Conservation (phyloP, 1,284 basidiomycete species). For the Cutaneotrichosporon daszewskae region DNA sequence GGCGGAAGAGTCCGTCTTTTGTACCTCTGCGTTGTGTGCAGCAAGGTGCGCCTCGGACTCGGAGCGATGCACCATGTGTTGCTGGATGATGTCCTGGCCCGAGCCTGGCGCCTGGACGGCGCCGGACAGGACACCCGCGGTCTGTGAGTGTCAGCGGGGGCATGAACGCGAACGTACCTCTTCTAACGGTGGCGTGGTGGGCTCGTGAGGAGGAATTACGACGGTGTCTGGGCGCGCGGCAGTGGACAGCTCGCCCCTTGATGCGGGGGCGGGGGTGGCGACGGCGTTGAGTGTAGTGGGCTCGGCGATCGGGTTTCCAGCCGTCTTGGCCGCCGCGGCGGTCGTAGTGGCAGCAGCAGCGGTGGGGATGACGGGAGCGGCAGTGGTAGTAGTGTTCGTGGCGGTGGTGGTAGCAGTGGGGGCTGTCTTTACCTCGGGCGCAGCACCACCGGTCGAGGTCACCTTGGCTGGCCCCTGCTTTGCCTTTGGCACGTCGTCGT, state of each 20-base stretch:
- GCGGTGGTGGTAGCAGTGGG: not conserved
- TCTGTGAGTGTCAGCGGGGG: constrained; percentile 46
- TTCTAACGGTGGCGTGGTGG: constrained; percentile 30
- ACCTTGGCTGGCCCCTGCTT: not conserved
- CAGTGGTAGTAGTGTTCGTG: not conserved
- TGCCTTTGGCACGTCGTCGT: constrained; percentile 24
- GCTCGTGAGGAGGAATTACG: constrained; percentile 30
- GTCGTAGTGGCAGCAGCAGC: not conserved
- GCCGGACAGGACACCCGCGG: constrained; percentile 61
- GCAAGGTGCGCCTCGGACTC: constrained; percentile 29
- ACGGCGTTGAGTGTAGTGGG: too few relatives aligned
- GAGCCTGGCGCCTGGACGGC: constrained; percentile 67
- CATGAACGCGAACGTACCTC: constrained; percentile 27
- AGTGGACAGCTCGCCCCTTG: too few relatives aligned
- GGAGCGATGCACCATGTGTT: constrained; percentile 24
- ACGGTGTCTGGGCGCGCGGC: constrained; percentile 9
- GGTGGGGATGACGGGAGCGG: not conserved
- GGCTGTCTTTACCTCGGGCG: too few relatives aligned
- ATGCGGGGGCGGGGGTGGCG: too few relatives aligned
- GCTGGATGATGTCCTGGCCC: constrained; percentile 47
- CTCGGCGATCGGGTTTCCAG: too few relatives aligned
- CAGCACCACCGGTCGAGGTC: not conserved
- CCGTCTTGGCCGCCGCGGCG: not conserved
- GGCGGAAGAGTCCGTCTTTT: constrained; percentile 29
- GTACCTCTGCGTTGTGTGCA: not conserved